A percentile compares a stretch with the other conserved stretches of the same genome.
Evolutionary conservation across 805 yeast genomes (phyloP).

Genomic region (Metschnikowia picachoensis): DNA sequence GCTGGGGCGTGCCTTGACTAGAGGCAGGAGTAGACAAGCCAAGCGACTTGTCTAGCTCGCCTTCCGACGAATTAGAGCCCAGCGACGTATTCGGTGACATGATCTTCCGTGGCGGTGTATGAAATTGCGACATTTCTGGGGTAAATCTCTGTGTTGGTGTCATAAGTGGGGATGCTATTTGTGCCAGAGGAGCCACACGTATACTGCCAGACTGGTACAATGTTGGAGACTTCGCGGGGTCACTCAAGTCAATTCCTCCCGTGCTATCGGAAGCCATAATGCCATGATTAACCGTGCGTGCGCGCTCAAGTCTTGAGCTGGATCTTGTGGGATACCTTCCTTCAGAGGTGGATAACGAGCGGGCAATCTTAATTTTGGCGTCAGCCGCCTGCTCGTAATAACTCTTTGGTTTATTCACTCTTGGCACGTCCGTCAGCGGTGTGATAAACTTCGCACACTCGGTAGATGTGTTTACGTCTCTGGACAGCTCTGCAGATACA

Average conservation of each 20-base stretch:
- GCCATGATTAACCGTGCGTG: conserved; percentile 5
- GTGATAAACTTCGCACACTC: conserved; percentile 3
- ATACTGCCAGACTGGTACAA: background rate
- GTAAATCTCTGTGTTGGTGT: background rate
- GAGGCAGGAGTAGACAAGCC: background rate
- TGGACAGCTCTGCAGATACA: background rate
- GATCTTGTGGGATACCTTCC: conserved; percentile 8
- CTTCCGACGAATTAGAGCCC: background rate
- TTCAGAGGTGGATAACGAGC: conserved; percentile 13
- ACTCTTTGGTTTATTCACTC: conserved; percentile 25
- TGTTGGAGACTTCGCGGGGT: background rate
- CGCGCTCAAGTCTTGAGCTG: conserved; percentile 4
- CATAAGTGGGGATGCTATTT: background rate
- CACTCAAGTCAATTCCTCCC: too few relatives aligned
- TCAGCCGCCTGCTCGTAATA: conserved; percentile 28
- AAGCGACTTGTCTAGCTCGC: background rate
- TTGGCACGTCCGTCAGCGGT: conserved; percentile 6
- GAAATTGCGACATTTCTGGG: background rate
- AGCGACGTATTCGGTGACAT: background rate
- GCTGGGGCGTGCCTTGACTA: background rate
- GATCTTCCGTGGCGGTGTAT: background rate
- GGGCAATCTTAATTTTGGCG: conserved; percentile 6
- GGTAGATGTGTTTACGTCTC: background rate
- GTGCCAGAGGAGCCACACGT: background rate
- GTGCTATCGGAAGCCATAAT: background rate